Base-by-base conservation (phyloP, 352 stramenopile species). In the Pythium pyrilobum region DNA sequence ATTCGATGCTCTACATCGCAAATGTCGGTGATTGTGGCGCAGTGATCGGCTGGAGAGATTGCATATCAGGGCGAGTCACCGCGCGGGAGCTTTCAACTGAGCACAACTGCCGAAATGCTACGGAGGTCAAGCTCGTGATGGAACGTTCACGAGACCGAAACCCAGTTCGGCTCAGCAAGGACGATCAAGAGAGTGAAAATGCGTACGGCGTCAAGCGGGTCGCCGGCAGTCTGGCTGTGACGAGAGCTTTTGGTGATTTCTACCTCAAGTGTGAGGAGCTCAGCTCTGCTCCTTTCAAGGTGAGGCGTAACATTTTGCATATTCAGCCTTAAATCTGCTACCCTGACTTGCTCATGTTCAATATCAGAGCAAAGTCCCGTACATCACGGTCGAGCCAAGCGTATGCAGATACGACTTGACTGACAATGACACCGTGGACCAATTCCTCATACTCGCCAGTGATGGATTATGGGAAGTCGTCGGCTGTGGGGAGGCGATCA, bases 191-290 rank as follows among this genome's bases (percentile, higher is more conserved):
- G 8, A 82, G 64, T 54, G 71, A 79, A 31, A 66, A 76, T 27
- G 76, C 70, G 12, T 67, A 77, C 49, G 89, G 92, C 6, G 85
- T 97, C 28, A 96, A 96, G 58, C 74, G 92, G 29, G 89, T 98
- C 9, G 92, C 89, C 18, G 89, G 89, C 10, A 96, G 82, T 64
- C 64, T 98, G 28, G 87, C 88, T 1, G 90, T 98, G 24, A 98
- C 92, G 6, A 74, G 89, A 50, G 92, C 92, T 1, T 84, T 98
- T 36, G 92, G 92, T 15, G 92, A 98, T 61, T 95, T 94, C 18
- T 98, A 98, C 40, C 71, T 98, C 10, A 98, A 98, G 59, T 96
- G 80, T 38, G 85, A 91, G 56, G 71, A 91, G 21, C 63, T 98
- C n/a, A 96, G 84, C 39, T 93, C 89, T 12, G 74, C 83, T 47